A percentile compares a stretch with the other conserved stretches of the same genome.
Conservation (phyloP, 2,329 filamentous ascomycete genomes). For the Albifimbria verrucaria region DNA sequence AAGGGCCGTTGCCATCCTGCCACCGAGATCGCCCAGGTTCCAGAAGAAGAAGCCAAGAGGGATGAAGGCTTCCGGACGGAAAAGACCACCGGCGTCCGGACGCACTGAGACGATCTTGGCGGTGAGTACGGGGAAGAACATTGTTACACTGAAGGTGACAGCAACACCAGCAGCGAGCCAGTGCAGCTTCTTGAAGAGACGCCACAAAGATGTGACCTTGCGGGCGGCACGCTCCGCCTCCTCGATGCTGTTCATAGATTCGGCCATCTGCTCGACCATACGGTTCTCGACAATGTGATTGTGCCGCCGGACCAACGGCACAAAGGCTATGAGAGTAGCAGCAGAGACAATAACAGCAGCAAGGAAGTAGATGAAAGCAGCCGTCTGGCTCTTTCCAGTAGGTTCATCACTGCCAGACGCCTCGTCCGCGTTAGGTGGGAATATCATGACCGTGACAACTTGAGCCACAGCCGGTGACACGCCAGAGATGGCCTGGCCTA, state of each 20-base stretch:
- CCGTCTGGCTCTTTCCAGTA: conserved; percentile 33
- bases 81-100: conserved; percentile 47
- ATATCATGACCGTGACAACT: conserved; percentile 72
- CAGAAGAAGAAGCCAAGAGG: conserved; percentile 88
- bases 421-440: conserved; percentile 35
- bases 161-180: conserved; percentile 77
- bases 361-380: conserved; percentile 88
- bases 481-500: conserved; percentile 86
- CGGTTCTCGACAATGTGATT: conserved; percentile 48
- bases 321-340: conserved; percentile 67
- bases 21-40: conserved; percentile 84
- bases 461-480: conserved; percentile 86
- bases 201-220: conserved; percentile 52
- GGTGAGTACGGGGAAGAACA: conserved; percentile 96
- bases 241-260: conserved; percentile 48
- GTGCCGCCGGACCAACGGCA: conserved; percentile 66
- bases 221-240: conserved; percentile 51
- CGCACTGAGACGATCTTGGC: conserved; percentile 53
- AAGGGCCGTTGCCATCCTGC: conserved; percentile 65
- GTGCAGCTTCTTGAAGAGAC: conserved; percentile 72
- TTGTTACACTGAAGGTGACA: conserved; percentile 77
- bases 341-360: conserved; percentile 77
- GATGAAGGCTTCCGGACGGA: conserved; percentile 77
- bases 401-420: conserved; percentile 3
- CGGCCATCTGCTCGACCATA: conserved; percentile 45